A percentile compares a stretch with the other conserved stretches of the same genome.
Conservation (phyloP, 1,139 yeast species). For the Scheffersomyces titani region DNA sequence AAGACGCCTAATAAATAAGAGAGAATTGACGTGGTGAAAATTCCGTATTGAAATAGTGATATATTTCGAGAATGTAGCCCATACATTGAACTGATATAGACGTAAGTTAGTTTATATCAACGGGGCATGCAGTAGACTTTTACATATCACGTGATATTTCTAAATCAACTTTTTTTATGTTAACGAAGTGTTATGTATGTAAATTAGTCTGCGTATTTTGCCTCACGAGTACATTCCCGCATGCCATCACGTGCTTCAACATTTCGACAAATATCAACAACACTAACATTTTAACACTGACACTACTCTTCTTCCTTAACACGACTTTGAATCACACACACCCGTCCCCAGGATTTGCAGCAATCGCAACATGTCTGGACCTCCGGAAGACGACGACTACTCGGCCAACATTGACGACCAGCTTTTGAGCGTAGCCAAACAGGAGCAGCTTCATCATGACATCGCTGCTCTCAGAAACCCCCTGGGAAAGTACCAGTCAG, state of each 20-base stretch:
- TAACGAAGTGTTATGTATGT: no score
- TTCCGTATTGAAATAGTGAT: no score
- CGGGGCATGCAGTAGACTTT: background rate
- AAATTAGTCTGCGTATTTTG: no score
- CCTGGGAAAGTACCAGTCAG: background rate
- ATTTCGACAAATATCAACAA: background rate
- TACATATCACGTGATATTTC: background rate
- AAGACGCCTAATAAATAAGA: background rate
- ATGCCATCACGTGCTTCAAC: background rate
- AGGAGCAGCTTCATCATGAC: slow-evolving; percentile 22
- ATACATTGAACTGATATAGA: background rate
- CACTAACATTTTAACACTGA: slow-evolving; percentile 5
- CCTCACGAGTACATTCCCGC: background rate
- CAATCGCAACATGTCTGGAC: background rate
- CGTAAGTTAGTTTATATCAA: background rate
- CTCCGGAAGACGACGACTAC: slow-evolving; percentile 34
- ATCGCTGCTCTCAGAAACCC: slow-evolving; percentile 13
- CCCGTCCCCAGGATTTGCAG: slow-evolving; percentile 5
- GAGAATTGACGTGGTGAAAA: no score
- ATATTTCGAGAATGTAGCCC: background rate
- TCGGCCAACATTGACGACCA: slow-evolving; percentile 50
- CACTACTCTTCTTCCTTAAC: slow-evolving; percentile 25
- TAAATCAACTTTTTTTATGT: no score
- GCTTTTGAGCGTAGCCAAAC: slow-evolving; percentile 40
- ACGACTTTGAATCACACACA: slow-evolving; percentile 13